Percentiles rank a stretch among this genome's conserved stretches.
Evolutionary conservation across 805 yeast species (phyloP).

Genomic region (Saccharomycopsis sp.): DNA sequence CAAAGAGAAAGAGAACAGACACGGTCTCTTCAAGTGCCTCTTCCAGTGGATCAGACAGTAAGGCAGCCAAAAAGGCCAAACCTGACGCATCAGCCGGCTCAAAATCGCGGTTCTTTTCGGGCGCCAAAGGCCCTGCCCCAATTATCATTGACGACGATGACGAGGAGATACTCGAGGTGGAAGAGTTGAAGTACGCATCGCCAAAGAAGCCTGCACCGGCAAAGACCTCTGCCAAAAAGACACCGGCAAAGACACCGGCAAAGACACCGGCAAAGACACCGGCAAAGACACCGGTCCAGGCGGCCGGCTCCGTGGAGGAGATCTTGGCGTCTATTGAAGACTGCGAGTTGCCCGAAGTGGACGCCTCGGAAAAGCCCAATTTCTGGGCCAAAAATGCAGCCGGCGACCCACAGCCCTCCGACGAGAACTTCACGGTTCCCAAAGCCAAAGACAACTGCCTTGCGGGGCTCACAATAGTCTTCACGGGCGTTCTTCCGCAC

Average conservation of each 20-base stretch:
- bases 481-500: slow-evolving; percentile 83
- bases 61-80: neutral
- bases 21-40: neutral
- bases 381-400: slow-evolving; percentile 49
- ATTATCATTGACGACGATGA: slow-evolving; percentile 27
- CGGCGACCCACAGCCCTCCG: slow-evolving; percentile 23
- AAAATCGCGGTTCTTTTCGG: neutral
- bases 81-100: neutral
- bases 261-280: slow-evolving; percentile 25
- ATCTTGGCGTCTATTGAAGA: slow-evolving; percentile 63
- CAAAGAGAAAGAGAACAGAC: neutral
- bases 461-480: slow-evolving; percentile 83
- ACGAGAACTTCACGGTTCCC: slow-evolving; percentile 46
- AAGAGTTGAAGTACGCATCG: neutral
- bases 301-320: slow-evolving; percentile 34
- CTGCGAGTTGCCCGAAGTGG: slow-evolving; percentile 51
- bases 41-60: neutral
- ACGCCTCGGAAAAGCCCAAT: slow-evolving; percentile 44
- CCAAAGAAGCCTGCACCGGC: slow-evolving; percentile 21
- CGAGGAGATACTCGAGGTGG: slow-evolving; percentile 3
- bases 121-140: slow-evolving; percentile 12
- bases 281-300: slow-evolving; percentile 17
- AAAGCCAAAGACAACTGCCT: slow-evolving; percentile 82
- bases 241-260: slow-evolving; percentile 8
- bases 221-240: neutral